Evolutionary conservation across 495 filamentous ascomycete species (phyloP), one percentile per base, ranked within the genome.

Genomic region (Podospora didyma): DNA sequence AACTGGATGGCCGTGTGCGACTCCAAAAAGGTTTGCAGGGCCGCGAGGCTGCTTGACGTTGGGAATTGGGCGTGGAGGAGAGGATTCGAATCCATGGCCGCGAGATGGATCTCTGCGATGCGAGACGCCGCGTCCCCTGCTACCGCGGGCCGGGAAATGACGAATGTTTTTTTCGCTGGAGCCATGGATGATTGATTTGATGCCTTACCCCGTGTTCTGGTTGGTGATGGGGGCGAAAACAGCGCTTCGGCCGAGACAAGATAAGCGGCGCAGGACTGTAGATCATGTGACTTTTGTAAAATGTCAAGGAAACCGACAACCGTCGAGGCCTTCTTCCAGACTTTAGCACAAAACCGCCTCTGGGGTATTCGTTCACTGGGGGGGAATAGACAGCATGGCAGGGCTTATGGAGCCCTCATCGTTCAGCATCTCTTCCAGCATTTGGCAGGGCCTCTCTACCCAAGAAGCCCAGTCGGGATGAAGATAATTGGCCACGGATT

Each of bases 41-140:
- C 46, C 19, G 9, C 31, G 16, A 72, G 64, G 56, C 66, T 65
- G 4, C 59, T 54, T 10, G 59, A 60, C 2, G 68, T 71, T 10
- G 76, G 72, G 48, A 77, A 79, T 49, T 79, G 76, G 1, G 62
- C 70, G 58, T 72, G 68, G 5, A 77, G 63, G 26, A 78, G 55
- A 7, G 55, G 56, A 48, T 78, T 78, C 45, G 63, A 44, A 39
- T 68, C 61, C 66, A 79, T 78, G 26, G 76, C 74, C n/a, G 61
- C 52, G 22, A 75, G 58, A 41, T 78, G 75, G 35, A 77, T 69
- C 24, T 62, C 62, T 7, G 73, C 73, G 49, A 79, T 75, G 34
- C 67, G 62, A n/a, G 63, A 47, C n/a, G 69, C 74, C 54, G 75
- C 72, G 17, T n/a, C n/a, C n/a, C n/a, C n/a, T n/a, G 35, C 57